These are phyloP conservation scores for Exutisphaerella laricina DNA, from an alignment of 2,329 filamentous ascomycete species.

Conservation along the genomic window DNA sequence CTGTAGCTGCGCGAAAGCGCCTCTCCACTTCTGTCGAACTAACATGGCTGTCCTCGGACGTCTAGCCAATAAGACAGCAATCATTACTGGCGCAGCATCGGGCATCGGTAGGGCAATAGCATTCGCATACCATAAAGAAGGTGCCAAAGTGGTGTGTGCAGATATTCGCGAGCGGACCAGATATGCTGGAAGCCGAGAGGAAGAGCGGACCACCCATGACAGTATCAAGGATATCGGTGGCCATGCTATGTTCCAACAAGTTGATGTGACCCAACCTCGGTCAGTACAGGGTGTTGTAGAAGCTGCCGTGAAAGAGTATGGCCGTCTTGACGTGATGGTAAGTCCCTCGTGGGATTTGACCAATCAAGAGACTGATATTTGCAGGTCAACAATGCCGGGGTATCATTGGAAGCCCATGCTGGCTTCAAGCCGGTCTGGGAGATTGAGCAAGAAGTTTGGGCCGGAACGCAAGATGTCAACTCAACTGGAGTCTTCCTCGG, in stretches of 20 bases:
- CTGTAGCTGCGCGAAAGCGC: background rate
- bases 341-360: too few species aligned
- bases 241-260: slow-evolving; percentile 34
- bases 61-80: slow-evolving; percentile 28
- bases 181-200: slow-evolving; percentile 15
- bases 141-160: slow-evolving; percentile 27
- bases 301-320: slow-evolving; percentile 19
- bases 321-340: slow-evolving; percentile 20
- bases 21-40: background rate
- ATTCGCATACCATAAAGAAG: slow-evolving; percentile 23
- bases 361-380: background rate
- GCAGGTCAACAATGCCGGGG: slow-evolving; percentile 10
- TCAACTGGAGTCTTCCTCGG: slow-evolving; percentile 38
- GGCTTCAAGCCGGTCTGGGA: slow-evolving; percentile 19
- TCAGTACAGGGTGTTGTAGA: slow-evolving; percentile 24
- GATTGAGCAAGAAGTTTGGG: slow-evolving; percentile 17
- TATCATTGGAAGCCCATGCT: slow-evolving; percentile 16
- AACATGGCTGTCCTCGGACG: slow-evolving; percentile 17
- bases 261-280: slow-evolving; percentile 29
- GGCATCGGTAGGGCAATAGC: slow-evolving; percentile 28
- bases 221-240: slow-evolving; percentile 29
- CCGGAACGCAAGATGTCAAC: slow-evolving; percentile 34
- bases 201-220: slow-evolving; percentile 31
- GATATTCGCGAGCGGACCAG: slow-evolving; percentile 23
- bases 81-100: slow-evolving; percentile 30